Percentiles rank a stretch among this genome's conserved stretches.
phyloP scores from a whole-genome alignment of 2,329 filamentous ascomycete genomes.

The Elsinoe fawcettii region DNA sequence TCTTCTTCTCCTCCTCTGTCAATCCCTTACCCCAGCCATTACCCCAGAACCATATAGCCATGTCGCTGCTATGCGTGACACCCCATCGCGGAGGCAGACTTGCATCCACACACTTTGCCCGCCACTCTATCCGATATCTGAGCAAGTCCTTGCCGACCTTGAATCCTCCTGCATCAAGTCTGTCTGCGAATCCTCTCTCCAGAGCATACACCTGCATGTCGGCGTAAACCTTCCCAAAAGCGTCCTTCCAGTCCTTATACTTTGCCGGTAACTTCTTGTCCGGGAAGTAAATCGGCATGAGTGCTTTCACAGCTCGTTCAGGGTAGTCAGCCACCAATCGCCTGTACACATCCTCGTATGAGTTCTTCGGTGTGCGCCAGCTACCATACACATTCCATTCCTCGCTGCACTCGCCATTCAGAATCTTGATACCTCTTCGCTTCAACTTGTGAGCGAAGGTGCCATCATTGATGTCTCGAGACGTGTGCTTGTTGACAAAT shows the following conservation, averaged over 20 bases:
- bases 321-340: conserved; percentile 49
- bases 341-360: conserved; percentile 35
- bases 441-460: conserved; percentile 40
- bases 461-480: conserved; percentile 42
- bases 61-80: conserved; percentile 48
- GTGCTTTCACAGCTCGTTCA: conserved; percentile 33
- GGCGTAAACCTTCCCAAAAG: conserved; percentile 49
- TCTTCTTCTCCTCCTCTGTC: conserved; percentile 37
- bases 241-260: conserved; percentile 42
- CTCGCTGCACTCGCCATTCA: conserved; percentile 49
- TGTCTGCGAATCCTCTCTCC: conserved; percentile 44
- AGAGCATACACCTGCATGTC: conserved; percentile 50
- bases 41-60: conserved; percentile 51
- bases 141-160: conserved; percentile 39
- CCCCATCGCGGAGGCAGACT: conserved; percentile 41
- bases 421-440: conserved; percentile 39
- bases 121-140: conserved; percentile 49
- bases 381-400: conserved; percentile 46
- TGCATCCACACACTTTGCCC: conserved; percentile 40
- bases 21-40: conserved; percentile 35
- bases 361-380: conserved; percentile 43
- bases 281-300: conserved; percentile 30
- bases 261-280: conserved; percentile 30
- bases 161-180: conserved; percentile 35
- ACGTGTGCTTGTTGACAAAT: conserved; percentile 41